Evolutionary conservation across 805 yeast genomes (phyloP).

Genomic region (Debaryomyces castellii): DNA sequence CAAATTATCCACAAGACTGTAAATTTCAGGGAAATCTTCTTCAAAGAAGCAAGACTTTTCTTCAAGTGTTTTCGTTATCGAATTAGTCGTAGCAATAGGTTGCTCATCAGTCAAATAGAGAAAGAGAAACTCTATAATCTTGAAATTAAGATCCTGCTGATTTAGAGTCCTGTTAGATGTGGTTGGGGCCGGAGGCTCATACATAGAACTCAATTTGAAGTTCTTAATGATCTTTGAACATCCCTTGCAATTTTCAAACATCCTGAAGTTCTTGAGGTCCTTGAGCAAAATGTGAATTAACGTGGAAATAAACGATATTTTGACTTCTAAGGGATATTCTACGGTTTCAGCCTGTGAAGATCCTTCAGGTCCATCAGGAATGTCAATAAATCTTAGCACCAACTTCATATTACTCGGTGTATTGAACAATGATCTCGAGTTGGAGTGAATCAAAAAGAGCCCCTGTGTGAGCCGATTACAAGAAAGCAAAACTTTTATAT

Average conservation of each 20-base stretch:
- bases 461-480: slow-evolving; percentile 55
- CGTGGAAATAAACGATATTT: slow-evolving; percentile 47
- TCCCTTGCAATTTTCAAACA: slow-evolving; percentile 59
- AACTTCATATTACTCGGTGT: slow-evolving; percentile 39
- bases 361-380: neutral
- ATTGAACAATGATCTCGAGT: slow-evolving; percentile 50
- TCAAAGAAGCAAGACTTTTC: slow-evolving; percentile 38
- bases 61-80: slow-evolving; percentile 12
- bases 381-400: slow-evolving; percentile 25
- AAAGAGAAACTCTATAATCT: slow-evolving; percentile 66
- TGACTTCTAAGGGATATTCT: slow-evolving; percentile 11
- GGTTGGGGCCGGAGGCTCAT: neutral
- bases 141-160: slow-evolving; percentile 56
- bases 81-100: slow-evolving; percentile 3
- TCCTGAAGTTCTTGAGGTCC: slow-evolving; percentile 54
- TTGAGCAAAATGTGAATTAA: slow-evolving; percentile 59
- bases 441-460: slow-evolving; percentile 56
- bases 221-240: slow-evolving; percentile 49
- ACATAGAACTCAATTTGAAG: slow-evolving; percentile 24
- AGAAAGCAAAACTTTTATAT: slow-evolving; percentile 10
- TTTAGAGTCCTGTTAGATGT: slow-evolving; percentile 8
- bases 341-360: neutral
- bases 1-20: slow-evolving; percentile 34
- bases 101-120: slow-evolving; percentile 67
- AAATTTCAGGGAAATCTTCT: slow-evolving; percentile 39